Conservation (phyloP, 768 basidiomycete species). For the Cantharellus anzutake region DNA sequence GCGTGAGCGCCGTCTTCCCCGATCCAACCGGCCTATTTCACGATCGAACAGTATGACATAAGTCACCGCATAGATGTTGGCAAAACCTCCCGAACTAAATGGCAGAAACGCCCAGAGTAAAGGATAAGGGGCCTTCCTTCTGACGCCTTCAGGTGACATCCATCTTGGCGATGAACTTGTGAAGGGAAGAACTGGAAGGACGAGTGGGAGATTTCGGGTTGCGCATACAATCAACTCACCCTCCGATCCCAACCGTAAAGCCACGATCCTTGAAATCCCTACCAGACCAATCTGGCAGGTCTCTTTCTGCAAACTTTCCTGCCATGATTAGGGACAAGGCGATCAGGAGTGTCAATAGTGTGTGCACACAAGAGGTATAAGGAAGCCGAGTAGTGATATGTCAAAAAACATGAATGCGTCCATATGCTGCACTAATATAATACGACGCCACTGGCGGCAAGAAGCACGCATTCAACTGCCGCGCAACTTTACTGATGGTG, state of each 20-base stretch:
- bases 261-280: conserved; percentile 85
- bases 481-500: neutral
- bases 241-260: conserved; percentile 96
- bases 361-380: neutral
- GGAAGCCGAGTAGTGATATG: neutral
- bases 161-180: neutral
- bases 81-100: neutral
- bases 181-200: no score
- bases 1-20: conserved; percentile 87
- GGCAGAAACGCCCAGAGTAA: neutral
- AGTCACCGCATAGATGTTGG: neutral
- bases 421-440: no score
- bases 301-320: conserved; percentile 88
- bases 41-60: neutral
- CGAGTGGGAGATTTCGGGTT: no score
- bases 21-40: conserved; percentile 76
- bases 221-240: conserved; percentile 29
- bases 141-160: no score
- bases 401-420: no score
- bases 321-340: neutral
- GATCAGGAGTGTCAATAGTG: neutral
- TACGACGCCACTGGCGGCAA: no score
- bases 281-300: conserved; percentile 69
- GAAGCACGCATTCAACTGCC: no score
- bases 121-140: no score